A percentile compares a stretch with the other conserved stretches of the same genome.
Conservation (phyloP, 768 basidiomycete genomes). For the Saitozyma sp. region DNA sequence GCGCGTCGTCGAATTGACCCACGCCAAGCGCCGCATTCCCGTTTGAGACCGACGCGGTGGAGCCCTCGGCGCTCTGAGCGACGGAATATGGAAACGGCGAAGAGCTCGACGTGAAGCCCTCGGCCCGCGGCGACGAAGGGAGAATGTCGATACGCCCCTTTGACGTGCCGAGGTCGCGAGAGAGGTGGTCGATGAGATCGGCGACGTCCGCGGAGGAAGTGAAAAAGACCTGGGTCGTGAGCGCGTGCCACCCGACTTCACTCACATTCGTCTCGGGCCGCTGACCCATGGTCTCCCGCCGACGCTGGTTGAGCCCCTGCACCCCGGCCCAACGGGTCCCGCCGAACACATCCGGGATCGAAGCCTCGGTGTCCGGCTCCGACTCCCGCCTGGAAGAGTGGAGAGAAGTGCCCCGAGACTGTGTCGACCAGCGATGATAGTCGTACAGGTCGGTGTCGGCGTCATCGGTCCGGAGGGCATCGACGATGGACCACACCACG, state of each 20-base stretch:
- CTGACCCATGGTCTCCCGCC: background rate
- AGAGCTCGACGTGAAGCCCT: too few relatives aligned
- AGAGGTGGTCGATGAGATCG: constrained; percentile 45
- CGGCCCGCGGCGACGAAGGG: background rate
- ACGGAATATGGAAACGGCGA: too few relatives aligned
- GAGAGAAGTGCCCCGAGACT: constrained; percentile 26
- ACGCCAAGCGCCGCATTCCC: too few relatives aligned
- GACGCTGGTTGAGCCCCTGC: too few relatives aligned
- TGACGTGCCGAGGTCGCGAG: constrained; percentile 25
- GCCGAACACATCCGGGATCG: too few relatives aligned
- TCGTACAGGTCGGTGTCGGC: constrained; percentile 2
- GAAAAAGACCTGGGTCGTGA: constrained; percentile 35
- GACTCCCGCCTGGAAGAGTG: constrained; percentile 6
- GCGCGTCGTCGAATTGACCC: constrained; percentile 31
- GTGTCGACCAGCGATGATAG: constrained; percentile 2
- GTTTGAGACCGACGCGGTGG: too few relatives aligned
- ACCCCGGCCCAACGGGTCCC: too few relatives aligned
- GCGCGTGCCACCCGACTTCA: background rate
- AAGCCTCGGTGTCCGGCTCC: background rate
- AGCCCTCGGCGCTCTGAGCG: too few relatives aligned
- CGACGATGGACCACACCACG: constrained; percentile 43
- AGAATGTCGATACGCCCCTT: constrained; percentile 41
- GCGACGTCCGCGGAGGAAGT: constrained; percentile 38
- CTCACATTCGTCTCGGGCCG: constrained; percentile 44
- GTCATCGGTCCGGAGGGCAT: constrained; percentile 25